These are phyloP conservation scores for Sophora flavescens DNA, from an alignment of 306 rosid species.

Conservation along the genomic window DNA sequence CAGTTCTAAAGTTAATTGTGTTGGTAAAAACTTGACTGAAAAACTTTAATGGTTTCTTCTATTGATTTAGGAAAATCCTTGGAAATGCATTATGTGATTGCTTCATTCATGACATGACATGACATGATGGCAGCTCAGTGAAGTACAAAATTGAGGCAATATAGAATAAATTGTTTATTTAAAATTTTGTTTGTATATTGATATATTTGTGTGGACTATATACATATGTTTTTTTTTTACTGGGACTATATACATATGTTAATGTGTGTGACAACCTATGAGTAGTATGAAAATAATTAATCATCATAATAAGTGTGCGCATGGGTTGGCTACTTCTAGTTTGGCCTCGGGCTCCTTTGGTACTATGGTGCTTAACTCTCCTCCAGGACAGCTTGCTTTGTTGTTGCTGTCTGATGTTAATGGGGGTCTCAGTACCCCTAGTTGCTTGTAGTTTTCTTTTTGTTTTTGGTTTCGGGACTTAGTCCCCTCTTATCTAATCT, in stretches of 20 bases:
- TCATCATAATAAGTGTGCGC: neutral
- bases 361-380: too few relatives aligned
- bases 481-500: too few relatives aligned
- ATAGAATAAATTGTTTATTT: slow-evolving; percentile 4
- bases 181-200: neutral
- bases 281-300: neutral
- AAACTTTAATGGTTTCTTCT: slow-evolving; percentile 38
- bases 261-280: neutral
- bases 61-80: slow-evolving; percentile 19
- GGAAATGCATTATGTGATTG: slow-evolving; percentile 5
- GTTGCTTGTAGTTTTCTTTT: too few relatives aligned
- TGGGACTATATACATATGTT: neutral
- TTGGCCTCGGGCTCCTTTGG: too few relatives aligned
- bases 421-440: too few relatives aligned
- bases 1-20: slow-evolving; percentile 97
- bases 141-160: neutral
- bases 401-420: too few relatives aligned
- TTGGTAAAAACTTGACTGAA: slow-evolving; percentile 70
- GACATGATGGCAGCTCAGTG: slow-evolving; percentile 4
- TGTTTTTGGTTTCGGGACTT: too few relatives aligned
- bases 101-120: slow-evolving; percentile 3
- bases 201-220: neutral
- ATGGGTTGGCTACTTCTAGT: too few relatives aligned
- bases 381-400: too few relatives aligned
- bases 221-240: too few relatives aligned